phyloP scores from a whole-genome alignment of 208 protist genomes.

The Trypanosoma boissoni region DNA sequence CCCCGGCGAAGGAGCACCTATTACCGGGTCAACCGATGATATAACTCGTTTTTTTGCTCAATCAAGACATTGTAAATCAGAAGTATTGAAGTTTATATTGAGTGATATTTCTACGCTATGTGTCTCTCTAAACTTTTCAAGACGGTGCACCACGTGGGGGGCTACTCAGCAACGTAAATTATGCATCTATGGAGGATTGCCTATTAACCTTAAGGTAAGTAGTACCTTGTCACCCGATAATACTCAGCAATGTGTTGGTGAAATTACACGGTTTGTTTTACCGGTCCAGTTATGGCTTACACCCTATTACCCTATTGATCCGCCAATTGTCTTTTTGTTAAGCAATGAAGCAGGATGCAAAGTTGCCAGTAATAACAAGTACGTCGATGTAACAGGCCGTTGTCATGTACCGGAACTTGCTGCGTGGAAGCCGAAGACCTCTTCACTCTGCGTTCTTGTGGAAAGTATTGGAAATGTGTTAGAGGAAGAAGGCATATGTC shows the following conservation, averaged over 20 bases:
- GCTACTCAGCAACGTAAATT: constrained; percentile 48
- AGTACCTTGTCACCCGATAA: background rate
- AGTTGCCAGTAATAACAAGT: constrained; percentile 41
- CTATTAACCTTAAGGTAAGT: constrained; percentile 18
- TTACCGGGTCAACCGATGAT: constrained; percentile 23
- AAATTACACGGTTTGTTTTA: constrained; percentile 24
- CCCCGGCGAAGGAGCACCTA: background rate
- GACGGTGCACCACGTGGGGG: constrained; percentile 41
- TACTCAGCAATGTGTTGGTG: background rate
- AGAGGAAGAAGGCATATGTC: constrained; percentile 33
- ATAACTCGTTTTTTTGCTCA: constrained; percentile 45
- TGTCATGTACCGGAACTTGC: constrained; percentile 47
- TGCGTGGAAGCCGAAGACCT: constrained; percentile 40
- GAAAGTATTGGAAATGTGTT: constrained; percentile 28
- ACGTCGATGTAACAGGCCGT: constrained; percentile 53
- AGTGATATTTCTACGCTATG: constrained; percentile 37
- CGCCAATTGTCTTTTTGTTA: constrained; percentile 47
- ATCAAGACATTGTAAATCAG: constrained; percentile 28
- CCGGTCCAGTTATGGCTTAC: constrained; percentile 67
- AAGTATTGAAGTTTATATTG: constrained; percentile 36
- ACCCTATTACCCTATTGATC: constrained; percentile 48
- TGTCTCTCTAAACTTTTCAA: constrained; percentile 28
- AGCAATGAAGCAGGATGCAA: constrained; percentile 24
- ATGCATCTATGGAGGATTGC: constrained; percentile 58
- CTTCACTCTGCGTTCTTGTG: constrained; percentile 32